Base-by-base conservation (phyloP, 2,329 filamentous ascomycete genomes). In the Exophiala calicioides region DNA sequence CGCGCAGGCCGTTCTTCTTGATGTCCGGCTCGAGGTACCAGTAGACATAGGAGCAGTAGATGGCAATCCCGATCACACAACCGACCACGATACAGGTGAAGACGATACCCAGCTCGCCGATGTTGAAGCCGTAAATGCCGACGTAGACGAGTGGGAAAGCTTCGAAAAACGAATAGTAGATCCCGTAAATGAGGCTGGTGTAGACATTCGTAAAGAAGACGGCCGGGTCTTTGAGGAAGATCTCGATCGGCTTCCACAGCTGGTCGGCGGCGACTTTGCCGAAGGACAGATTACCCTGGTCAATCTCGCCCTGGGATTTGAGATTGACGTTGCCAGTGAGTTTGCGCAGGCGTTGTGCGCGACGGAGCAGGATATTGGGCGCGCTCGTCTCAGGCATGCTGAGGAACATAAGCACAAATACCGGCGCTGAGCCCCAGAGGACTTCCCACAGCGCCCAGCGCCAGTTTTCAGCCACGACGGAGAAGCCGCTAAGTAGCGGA, bases 81-180 rank as follows among this genome's bases (percentile, higher is more conserved):
- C 77, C 70, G n/a, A 83, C 72, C 19, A 81, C 67, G 58, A 84
- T 73, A 54, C 75, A 78, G 37, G 81, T 67, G 68, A 85, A 85
- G 33, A 81, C 74, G 7, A 84, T 72, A 21, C 81, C 80, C 52
- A 78, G 66, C 53, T 80, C 62, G 23, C 80, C 80, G 2, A 78
- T 64, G 48, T 71, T 76, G 74, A 86, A 83, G 60, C 68, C 63
- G 65, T 86, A 85, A 58, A 75, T 68, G 29, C 71, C 71, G 2
- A 74, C 72, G 61, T 82, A 86, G 44, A 85, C 80, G 10, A 83
- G 67, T 3, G 81, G 81, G 63, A 85, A 85, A n/a, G 77, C 77
- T 58, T 85, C 81, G 60, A 85, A 85, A 66, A 77, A 85, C 12
- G 68, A 68, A 52, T 77, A 77, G 45, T 67, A 67, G 26, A 56